phyloP scores from a whole-genome alignment of 257 asterid species.

The Echites panduratus region DNA sequence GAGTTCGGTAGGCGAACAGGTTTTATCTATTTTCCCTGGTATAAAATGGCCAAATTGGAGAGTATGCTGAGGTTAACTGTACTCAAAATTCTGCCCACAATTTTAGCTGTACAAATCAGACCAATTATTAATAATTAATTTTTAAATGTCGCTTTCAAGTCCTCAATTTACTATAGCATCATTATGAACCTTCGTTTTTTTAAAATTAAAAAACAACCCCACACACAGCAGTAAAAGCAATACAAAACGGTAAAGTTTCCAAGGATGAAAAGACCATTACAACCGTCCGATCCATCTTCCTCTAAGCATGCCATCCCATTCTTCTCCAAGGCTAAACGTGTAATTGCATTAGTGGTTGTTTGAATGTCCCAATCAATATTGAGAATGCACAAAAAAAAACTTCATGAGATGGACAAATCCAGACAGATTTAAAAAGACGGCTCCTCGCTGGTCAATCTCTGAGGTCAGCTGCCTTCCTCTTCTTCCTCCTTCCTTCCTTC shows the following conservation, averaged over 20 bases:
- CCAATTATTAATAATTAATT: neutral
- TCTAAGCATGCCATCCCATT: neutral
- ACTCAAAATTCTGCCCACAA: neutral
- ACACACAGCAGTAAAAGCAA: constrained; percentile 7
- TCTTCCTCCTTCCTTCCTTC: constrained; percentile 17
- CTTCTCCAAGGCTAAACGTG: constrained; percentile 5
- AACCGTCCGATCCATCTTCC: neutral
- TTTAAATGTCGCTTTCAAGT: neutral
- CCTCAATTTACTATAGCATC: neutral
- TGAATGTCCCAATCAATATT: constrained; percentile 24
- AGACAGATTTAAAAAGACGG: constrained; percentile 28
- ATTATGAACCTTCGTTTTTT: constrained; percentile 7
- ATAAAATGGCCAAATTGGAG: too few relatives aligned
- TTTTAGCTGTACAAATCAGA: constrained; percentile 5
- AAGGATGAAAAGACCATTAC: neutral
- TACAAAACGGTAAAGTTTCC: constrained; percentile 12
- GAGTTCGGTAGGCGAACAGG: too few relatives aligned
- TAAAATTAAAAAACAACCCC: constrained; percentile 14
- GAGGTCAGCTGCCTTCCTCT: constrained; percentile 3
- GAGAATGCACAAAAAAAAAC: constrained; percentile 4
- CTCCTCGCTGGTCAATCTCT: constrained; percentile 18
- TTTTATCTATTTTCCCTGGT: too few relatives aligned
- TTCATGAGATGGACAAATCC: constrained; percentile 4
- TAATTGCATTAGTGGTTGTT: constrained; percentile 18
- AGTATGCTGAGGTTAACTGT: too few relatives aligned